Evolutionary conservation across 2,329 filamentous ascomycete species (phyloP), one percentile per base, ranked within the genome.

Genomic region (Aspergillus bombycis): DNA sequence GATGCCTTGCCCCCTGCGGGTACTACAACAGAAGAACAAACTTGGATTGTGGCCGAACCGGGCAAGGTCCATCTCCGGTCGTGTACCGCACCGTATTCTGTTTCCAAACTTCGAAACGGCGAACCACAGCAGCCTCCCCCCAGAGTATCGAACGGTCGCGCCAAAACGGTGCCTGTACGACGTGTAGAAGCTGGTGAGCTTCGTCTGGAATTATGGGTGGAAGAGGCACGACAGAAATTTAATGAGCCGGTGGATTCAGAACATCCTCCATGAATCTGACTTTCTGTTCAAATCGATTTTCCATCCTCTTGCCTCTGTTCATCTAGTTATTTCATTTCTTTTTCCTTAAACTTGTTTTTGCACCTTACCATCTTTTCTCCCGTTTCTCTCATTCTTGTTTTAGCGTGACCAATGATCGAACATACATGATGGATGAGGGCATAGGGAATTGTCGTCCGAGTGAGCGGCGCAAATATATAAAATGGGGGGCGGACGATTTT

Each of bases 131-230:
- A 76, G 63, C 70, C 69, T 23, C 69, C 74, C 12, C 70, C 72
- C 43, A 72, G 70, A 65, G 70, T 71, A 57, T 77, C 77, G 26
- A 77, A 76, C 63, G 85, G 83, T 28, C 84, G 85, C 10, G 80
- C 81, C 36, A 85, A 81, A 70, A 88, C 86, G 14, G 85, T 84
- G 55, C 86, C 89, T 1, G 81, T 92, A 52, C 82, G 89, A 66
- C 82, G 84, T 36, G 84, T 91, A 21, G 85, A 89, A 68, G 85
- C 87, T 3, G 89, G 88, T 4, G 87, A 89, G 63, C 85, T 91
- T 73, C 79, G 85, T 28, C 83, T 91, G 71, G 89, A 91, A 74
- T 82, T 88, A 62, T 91, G 88, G 89, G 84, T 91, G 61, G 89
- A 92, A 76, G 88, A 91, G 72, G 85, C 84, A 62, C 82, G 80